A percentile compares a stretch with the other conserved stretches of the same genome.
phyloP scores from a whole-genome alignment of 371 early-diverging fungal genomes.

The Mucor circinelloides region DNA sequence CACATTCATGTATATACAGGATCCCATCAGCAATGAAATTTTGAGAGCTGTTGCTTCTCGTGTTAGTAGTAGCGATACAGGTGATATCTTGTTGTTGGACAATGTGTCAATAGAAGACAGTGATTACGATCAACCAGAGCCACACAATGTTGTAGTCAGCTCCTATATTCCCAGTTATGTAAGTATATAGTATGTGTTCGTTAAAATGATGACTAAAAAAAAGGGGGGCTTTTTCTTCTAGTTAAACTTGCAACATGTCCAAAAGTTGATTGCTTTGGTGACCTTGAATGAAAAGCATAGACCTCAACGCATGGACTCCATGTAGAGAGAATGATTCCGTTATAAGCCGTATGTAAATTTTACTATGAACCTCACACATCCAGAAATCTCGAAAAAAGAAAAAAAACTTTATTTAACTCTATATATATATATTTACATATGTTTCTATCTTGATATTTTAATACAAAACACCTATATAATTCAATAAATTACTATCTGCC shows the following conservation, averaged over 20 bases:
- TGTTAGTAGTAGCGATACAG: slow-evolving; percentile 82
- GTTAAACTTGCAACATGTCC: slow-evolving; percentile 26
- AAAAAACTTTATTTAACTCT: neutral
- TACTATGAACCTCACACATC: neutral
- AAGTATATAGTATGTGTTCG: neutral
- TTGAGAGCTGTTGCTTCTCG: slow-evolving; percentile 88
- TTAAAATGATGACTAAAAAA: neutral
- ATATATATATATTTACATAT: neutral
- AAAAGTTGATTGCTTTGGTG: slow-evolving; percentile 24
- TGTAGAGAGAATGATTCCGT: slow-evolving; percentile 14
- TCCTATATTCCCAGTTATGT: slow-evolving; percentile 56
- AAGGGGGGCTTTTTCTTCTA: neutral
- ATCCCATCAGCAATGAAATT: slow-evolving; percentile 65
- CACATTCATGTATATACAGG: neutral
- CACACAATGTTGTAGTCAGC: slow-evolving; percentile 57
- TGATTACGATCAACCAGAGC: slow-evolving; percentile 63
- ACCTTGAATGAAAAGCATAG: slow-evolving; percentile 17
- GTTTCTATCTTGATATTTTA: neutral
- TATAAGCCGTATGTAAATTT: neutral
- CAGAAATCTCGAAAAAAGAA: neutral
- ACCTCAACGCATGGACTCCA: slow-evolving; percentile 32
- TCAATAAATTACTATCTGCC: neutral
- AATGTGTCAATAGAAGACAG: slow-evolving; percentile 77
- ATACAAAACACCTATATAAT: neutral
- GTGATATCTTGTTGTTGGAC: slow-evolving; percentile 87